Conservation (phyloP, 306 rosid species). For the Quercus suber region DNA sequence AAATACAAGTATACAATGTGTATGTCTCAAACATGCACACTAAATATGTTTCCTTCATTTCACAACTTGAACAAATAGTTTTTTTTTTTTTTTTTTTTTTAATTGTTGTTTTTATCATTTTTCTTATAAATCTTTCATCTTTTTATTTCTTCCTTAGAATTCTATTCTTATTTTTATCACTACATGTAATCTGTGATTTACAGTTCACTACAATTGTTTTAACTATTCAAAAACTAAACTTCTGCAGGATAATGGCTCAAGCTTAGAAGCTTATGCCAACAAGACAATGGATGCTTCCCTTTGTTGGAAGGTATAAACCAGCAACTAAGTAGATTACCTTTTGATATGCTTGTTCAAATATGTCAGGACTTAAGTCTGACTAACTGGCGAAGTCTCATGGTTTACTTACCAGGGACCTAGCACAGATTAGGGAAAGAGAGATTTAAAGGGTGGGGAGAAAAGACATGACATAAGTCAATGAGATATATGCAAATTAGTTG, state of each 20-base stretch:
- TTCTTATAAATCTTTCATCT: not conserved
- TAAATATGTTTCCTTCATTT: not conserved
- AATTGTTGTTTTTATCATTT: not conserved
- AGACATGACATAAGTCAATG: not conserved
- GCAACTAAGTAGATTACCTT: not conserved
- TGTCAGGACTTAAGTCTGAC: not conserved
- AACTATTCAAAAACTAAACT: not conserved
- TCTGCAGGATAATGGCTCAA: conserved; percentile 53
- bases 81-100: not conserved
- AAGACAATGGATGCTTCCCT: conserved; percentile 44
- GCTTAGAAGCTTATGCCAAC: conserved; percentile 32
- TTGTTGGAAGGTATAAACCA: conserved; percentile 48
- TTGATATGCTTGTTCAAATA: not conserved
- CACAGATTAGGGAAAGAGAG: not conserved
- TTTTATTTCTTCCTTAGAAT: not conserved
- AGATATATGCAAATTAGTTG: not conserved
- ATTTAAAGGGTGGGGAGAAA: not conserved
- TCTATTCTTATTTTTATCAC: not conserved
- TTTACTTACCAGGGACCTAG: not conserved
- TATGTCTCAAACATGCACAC: not conserved
- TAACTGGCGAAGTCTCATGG: not conserved
- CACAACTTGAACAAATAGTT: not conserved
- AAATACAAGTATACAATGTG: too few species aligned
- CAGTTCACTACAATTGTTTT: not conserved
- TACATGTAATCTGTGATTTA: not conserved